A percentile compares a stretch with the other conserved stretches of the same genome.
Evolutionary conservation across 129 eudicot genomes (phyloP).

Genomic region (Flaveria sonorensis): DNA sequence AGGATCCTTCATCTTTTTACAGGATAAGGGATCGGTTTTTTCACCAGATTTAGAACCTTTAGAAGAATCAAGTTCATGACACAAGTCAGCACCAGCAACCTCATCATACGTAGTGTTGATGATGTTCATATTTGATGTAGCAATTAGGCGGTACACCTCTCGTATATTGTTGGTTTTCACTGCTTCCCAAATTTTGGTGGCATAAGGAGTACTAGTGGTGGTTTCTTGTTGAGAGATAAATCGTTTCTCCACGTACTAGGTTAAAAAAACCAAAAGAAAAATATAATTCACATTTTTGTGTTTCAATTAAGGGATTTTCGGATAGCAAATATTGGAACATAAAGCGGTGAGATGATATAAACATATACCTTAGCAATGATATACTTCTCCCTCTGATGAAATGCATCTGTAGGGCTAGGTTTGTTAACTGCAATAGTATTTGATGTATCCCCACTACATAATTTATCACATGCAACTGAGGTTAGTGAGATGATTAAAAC

Average conservation of each 20-base stretch:
- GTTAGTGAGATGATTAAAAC: conserved; percentile 25
- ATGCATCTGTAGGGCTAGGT: conserved; percentile 62
- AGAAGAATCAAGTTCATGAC: conserved; percentile 36
- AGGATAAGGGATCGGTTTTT: conserved; percentile 47
- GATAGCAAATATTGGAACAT: neutral
- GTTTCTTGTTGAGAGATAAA: conserved; percentile 53
- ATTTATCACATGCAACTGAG: neutral
- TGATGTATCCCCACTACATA: conserved; percentile 49
- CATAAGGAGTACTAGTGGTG: conserved; percentile 28
- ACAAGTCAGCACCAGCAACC: conserved; percentile 45
- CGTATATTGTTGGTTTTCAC: conserved; percentile 61
- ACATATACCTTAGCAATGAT: conserved; percentile 77
- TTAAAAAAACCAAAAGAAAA: conserved; percentile 8
- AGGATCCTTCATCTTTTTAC: conserved; percentile 47
- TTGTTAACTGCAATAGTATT: conserved; percentile 43
- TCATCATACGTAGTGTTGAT: conserved; percentile 74
- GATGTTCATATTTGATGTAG: conserved; percentile 49
- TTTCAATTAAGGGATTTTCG: neutral
- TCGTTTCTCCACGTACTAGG: conserved; percentile 73
- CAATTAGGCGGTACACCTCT: conserved; percentile 69
- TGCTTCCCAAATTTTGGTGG: conserved; percentile 81
- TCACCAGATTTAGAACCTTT: conserved; percentile 10
- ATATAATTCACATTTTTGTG: neutral
- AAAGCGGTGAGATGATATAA: conserved; percentile 4
- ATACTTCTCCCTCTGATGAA: conserved; percentile 71